Evolutionary conservation across 2,329 filamentous ascomycete genomes (phyloP).

Genomic region (Trichoderma pleuroti): DNA sequence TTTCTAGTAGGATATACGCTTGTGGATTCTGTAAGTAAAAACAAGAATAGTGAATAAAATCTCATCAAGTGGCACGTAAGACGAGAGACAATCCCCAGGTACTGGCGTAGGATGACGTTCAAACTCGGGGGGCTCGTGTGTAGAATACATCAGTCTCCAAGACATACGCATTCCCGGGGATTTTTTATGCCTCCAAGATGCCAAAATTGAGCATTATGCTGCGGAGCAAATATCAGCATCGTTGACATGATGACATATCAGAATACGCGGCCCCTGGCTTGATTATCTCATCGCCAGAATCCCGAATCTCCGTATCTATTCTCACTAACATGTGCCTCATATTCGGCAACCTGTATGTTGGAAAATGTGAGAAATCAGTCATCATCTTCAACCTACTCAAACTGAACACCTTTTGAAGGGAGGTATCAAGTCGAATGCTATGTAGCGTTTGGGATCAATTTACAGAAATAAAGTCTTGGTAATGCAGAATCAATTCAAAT

Average conservation of each 20-base stretch:
- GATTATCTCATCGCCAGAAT: not conserved
- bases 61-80: not conserved
- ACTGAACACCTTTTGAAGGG: no score
- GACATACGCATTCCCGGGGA: not conserved
- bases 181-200: not conserved
- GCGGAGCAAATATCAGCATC: not conserved
- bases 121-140: not conserved
- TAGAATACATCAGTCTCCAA: not conserved
- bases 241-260: not conserved
- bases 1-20: no score
- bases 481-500: not conserved
- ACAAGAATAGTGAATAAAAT: not conserved
- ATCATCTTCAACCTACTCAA: not conserved
- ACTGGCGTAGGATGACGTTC: not conserved
- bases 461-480: not conserved
- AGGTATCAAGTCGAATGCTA: no score
- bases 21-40: not conserved
- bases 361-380: rapidly evolving
- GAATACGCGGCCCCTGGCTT: not conserved
- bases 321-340: not conserved
- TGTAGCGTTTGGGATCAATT: not conserved
- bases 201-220: not conserved
- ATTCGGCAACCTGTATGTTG: not conserved
- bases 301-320: not conserved
- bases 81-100: not conserved